Conservation (phyloP, 768 basidiomycete species). For the Amanita polypyramis region DNA sequence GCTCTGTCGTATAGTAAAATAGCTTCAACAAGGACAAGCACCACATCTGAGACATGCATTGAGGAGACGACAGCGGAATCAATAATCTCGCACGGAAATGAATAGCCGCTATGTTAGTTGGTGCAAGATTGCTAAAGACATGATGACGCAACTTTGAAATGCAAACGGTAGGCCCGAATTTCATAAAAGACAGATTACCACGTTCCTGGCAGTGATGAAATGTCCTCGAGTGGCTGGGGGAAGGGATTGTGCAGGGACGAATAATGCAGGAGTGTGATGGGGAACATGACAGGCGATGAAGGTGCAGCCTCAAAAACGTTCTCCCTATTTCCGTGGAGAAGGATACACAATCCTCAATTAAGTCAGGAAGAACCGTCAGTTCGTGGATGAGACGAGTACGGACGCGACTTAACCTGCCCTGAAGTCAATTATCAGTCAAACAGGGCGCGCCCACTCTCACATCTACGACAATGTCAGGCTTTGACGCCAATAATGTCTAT, state of each 20-base stretch:
- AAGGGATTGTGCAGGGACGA: constrained; percentile 13
- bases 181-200: constrained; percentile 4
- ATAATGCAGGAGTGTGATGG: constrained; percentile 15
- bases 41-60: constrained; percentile 23
- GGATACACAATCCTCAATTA: constrained; percentile 22
- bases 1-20: constrained; percentile 19
- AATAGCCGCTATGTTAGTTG: constrained; percentile 6
- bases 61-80: constrained; percentile 20
- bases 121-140: constrained; percentile 12
- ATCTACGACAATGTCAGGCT: constrained; percentile 62
- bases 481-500: constrained; percentile 74
- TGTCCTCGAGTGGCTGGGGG: constrained; percentile 15
- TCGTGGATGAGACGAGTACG: too few species aligned
- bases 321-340: constrained; percentile 19
- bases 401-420: constrained; percentile 25
- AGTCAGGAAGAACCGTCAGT: constrained; percentile 14
- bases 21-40: constrained; percentile 18
- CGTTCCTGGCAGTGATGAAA: constrained; percentile 18
- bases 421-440: constrained; percentile 18
- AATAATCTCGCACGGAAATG: constrained; percentile 17
- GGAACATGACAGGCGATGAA: constrained; percentile 17
- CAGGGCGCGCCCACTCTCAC: constrained; percentile 8
- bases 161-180: constrained; percentile 11
- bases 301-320: constrained; percentile 18
- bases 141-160: constrained; percentile 8